phyloP scores from a whole-genome alignment of 495 filamentous ascomycete species.

The Hypoxylon rickii region DNA sequence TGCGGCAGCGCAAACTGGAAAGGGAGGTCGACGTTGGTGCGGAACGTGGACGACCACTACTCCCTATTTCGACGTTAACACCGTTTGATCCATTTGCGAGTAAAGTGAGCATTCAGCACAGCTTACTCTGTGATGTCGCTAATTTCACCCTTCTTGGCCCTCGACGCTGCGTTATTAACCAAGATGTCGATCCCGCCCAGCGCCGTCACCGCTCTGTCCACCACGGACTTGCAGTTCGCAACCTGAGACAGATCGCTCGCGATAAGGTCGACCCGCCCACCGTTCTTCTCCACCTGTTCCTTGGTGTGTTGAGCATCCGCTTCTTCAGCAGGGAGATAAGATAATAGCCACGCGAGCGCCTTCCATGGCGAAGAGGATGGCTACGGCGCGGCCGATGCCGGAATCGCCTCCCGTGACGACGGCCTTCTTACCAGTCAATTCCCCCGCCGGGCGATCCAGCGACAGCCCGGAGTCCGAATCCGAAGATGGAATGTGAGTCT shows the following conservation, averaged over 20 bases:
- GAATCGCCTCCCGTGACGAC: conserved; percentile 64
- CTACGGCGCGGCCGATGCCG: conserved; percentile 59
- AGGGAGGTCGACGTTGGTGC: no score
- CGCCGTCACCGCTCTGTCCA: not conserved
- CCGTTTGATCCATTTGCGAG: no score
- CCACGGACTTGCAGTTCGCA: not conserved
- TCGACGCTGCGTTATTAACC: conserved; percentile 66
- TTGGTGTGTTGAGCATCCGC: conserved; percentile 60
- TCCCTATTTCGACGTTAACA: conserved; percentile 14
- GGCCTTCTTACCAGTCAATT: conserved; percentile 53
- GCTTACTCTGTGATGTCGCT: conserved; percentile 52
- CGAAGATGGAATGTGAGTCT: conserved; percentile 5
- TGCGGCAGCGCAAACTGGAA: no score
- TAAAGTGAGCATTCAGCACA: no score
- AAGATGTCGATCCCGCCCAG: conserved; percentile 46
- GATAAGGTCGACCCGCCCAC: conserved; percentile 37
- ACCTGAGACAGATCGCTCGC: not conserved
- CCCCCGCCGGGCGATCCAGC: conserved; percentile 40
- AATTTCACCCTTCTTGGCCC: conserved; percentile 57
- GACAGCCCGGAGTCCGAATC: not conserved
- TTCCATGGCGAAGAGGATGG: conserved; percentile 60
- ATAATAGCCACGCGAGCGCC: conserved; percentile 48
- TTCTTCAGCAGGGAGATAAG: conserved; percentile 59
- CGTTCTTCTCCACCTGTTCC: conserved; percentile 53
- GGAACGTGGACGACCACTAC: no score